Evolutionary conservation across 371 early-diverging fungal species (phyloP).

Genomic region (Sanchytrium tribonematis): DNA sequence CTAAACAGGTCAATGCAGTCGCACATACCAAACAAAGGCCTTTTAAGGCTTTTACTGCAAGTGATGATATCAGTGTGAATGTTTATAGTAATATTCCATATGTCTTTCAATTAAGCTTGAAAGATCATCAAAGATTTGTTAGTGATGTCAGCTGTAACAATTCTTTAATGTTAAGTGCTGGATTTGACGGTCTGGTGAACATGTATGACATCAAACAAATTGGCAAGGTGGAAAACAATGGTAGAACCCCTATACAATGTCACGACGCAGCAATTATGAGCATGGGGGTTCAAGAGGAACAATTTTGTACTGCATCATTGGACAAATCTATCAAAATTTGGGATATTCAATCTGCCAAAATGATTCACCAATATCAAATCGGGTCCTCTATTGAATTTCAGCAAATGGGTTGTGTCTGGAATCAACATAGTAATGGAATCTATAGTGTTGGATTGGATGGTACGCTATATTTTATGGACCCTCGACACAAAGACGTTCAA

Average conservation of each 20-base stretch:
- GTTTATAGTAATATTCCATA: constrained; percentile 77
- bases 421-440: constrained; percentile 24
- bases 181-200: constrained; percentile 52
- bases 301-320: constrained; percentile 48
- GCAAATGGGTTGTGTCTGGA: constrained; percentile 82
- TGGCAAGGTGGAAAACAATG: background rate
- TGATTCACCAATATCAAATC: constrained; percentile 29
- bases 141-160: constrained; percentile 49
- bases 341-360: constrained; percentile 41
- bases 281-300: constrained; percentile 52
- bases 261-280: constrained; percentile 43
- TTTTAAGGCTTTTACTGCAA: constrained; percentile 64
- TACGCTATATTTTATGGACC: constrained; percentile 50
- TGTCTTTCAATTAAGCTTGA: constrained; percentile 35
- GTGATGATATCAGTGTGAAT: constrained; percentile 64
- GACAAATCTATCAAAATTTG: constrained; percentile 72
- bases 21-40: constrained; percentile 54
- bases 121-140: constrained; percentile 60
- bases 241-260: background rate
- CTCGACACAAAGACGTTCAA: constrained; percentile 14
- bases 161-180: constrained; percentile 49
- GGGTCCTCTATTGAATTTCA: constrained; percentile 32
- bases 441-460: constrained; percentile 51
- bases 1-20: constrained; percentile 53
- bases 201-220: background rate